Conservation (phyloP, 2,329 filamentous ascomycete species). For the Botrytis cinerea region DNA sequence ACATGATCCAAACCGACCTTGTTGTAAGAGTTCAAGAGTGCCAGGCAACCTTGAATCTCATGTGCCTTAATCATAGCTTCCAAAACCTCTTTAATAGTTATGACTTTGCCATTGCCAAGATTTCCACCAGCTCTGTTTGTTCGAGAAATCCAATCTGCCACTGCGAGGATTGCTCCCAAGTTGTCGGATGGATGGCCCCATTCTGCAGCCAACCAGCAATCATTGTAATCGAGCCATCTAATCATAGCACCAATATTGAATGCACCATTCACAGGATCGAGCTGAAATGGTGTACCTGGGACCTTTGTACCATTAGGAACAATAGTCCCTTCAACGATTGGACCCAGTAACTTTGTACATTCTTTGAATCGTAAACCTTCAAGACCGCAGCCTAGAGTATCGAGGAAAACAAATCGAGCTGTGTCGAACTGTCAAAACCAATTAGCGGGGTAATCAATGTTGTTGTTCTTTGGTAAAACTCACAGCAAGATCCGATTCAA, state of each 20-base stretch:
- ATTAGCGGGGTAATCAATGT: slow-evolving; percentile 30
- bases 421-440: slow-evolving; percentile 73
- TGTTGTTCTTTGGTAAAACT: slow-evolving; percentile 44
- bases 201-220: slow-evolving; percentile 98
- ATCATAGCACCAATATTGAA: slow-evolving; percentile 99
- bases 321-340: slow-evolving; percentile 83
- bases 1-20: slow-evolving; percentile 98
- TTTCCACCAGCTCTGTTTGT: slow-evolving; percentile 77
- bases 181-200: slow-evolving; percentile 99
- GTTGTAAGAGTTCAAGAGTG: slow-evolving; percentile 97
- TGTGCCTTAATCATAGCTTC: slow-evolving; percentile 99
- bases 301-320: slow-evolving; percentile 93
- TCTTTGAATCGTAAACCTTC: slow-evolving; percentile 95
- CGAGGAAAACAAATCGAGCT: slow-evolving; percentile 92
- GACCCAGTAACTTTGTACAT: slow-evolving; percentile 92
- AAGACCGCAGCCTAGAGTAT: slow-evolving; percentile 94
- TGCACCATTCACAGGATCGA: slow-evolving; percentile 92
- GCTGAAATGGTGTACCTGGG: slow-evolving; percentile 87
- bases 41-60: slow-evolving; percentile 96
- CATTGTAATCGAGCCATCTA: slow-evolving; percentile 99
- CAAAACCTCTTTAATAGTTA: slow-evolving; percentile 86
- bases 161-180: slow-evolving; percentile 91
- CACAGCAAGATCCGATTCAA: slow-evolving; percentile 91
- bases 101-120: slow-evolving; percentile 82
- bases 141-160: slow-evolving; percentile 95